phyloP scores from a whole-genome alignment of 2,329 filamentous ascomycete species.

The Myriosclerotinia duriaeana region DNA sequence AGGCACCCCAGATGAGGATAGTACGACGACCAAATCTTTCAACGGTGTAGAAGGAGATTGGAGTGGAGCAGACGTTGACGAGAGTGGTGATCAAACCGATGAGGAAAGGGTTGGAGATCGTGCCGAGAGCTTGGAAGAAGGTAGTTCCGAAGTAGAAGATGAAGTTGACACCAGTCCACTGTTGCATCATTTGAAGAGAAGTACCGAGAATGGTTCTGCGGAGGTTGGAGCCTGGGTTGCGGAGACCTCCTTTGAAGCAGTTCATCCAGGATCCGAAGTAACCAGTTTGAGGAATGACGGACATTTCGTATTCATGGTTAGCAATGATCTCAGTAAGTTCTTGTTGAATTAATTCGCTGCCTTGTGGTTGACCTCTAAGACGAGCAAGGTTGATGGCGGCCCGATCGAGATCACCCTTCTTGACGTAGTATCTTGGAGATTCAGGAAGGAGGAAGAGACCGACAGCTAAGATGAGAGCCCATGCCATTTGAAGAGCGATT shows the following conservation, averaged over 20 bases:
- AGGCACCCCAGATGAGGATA: conserved; percentile 74
- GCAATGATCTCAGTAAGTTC: conserved; percentile 85
- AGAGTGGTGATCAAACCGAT: conserved; percentile 83
- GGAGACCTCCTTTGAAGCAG: conserved; percentile 65
- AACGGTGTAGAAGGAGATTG: conserved; percentile 82
- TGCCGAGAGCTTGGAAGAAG: conserved; percentile 77
- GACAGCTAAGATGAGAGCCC: conserved; percentile 70
- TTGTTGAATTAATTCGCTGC: conserved; percentile 72
- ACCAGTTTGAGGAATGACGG: conserved; percentile 61
- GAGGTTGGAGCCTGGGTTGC: conserved; percentile 63
- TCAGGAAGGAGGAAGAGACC: conserved; percentile 79
- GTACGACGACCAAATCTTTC: conserved; percentile 78
- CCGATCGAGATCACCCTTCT: conserved; percentile 66
- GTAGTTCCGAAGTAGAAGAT: conserved; percentile 86
- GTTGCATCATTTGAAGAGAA: conserved; percentile 78
- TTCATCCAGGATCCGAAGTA: conserved; percentile 69
- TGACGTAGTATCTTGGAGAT: conserved; percentile 82
- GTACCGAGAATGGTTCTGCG: conserved; percentile 71
- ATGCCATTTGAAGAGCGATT: conserved; percentile 76
- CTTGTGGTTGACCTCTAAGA: conserved; percentile 70
- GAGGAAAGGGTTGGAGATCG: conserved; percentile 75
- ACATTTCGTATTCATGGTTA: conserved; percentile 83
- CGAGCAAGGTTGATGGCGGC: conserved; percentile 63
- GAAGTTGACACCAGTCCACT: conserved; percentile 80
- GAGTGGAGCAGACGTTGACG: conserved; percentile 84